Conservation (phyloP, 2,329 filamentous ascomycete genomes). For the Cladophialophora chaetospira region DNA sequence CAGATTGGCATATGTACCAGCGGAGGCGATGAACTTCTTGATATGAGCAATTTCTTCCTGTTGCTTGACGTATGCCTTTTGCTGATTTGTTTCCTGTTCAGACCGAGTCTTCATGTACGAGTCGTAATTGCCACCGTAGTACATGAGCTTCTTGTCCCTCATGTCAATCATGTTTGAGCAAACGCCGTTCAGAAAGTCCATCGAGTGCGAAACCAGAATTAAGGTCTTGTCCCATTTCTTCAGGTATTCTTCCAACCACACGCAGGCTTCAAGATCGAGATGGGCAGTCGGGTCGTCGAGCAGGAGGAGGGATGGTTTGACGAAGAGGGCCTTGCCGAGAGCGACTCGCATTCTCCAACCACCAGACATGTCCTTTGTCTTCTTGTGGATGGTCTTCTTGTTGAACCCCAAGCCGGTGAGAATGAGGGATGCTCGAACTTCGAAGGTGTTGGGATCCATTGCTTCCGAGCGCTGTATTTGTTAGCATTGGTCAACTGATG, state of each 20-base stretch:
- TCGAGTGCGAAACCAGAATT: constrained; percentile 93
- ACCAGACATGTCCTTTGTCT: constrained; percentile 99
- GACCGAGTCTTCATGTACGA: constrained; percentile 91
- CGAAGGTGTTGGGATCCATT: constrained; percentile 98
- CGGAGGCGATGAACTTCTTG: constrained; percentile 99
- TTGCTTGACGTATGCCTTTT: constrained; percentile 98
- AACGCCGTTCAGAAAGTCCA: constrained; percentile 99
- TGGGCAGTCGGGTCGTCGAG: constrained; percentile 98
- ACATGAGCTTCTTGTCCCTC: constrained; percentile 82
- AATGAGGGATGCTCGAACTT: constrained; percentile 93
- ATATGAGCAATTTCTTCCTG: constrained; percentile 99
- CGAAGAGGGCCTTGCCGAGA: constrained; percentile 94
- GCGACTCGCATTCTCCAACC: constrained; percentile 99
- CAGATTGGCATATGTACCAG: constrained; percentile 99
- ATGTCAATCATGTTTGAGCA: constrained; percentile 99
- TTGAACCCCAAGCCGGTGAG: constrained; percentile 99
- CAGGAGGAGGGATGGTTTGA: constrained; percentile 92
- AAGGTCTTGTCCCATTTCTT: constrained; percentile 99
- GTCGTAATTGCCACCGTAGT: constrained; percentile 99
- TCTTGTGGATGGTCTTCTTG: constrained; percentile 96
- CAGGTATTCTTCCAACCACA: constrained; percentile 99
- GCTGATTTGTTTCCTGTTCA: constrained; percentile 97
- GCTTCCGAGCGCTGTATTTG: constrained; percentile 81
- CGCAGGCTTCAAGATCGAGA: constrained; percentile 98
- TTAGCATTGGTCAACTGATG: constrained; percentile 31